Percentiles rank a stretch among this genome's conserved stretches.
These are phyloP conservation scores for Angophora floribunda DNA, from an alignment of 345 rosid genomes.

Conservation along the genomic window DNA sequence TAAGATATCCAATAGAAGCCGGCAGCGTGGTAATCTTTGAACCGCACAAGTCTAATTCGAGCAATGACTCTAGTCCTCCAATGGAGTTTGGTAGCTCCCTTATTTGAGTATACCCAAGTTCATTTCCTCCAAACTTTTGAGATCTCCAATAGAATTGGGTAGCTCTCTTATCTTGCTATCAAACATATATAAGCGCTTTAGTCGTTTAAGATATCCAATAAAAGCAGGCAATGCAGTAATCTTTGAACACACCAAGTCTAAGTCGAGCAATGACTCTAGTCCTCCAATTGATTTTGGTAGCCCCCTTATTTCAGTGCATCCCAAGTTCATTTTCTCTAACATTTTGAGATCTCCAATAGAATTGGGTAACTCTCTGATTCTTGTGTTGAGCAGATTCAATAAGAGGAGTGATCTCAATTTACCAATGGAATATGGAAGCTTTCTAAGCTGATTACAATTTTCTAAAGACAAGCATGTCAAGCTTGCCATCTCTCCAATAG, in stretches of 20 bases:
- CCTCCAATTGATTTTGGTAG: not conserved
- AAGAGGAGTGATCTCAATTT: not conserved
- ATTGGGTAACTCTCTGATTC: not conserved
- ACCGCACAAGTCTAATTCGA: fast-evolving
- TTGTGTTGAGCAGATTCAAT: not conserved
- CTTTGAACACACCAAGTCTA: not conserved
- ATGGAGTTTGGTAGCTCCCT: not conserved
- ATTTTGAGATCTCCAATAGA: not conserved
- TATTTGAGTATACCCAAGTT: not conserved
- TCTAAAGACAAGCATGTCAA: not conserved
- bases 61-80: not conserved
- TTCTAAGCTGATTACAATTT: not conserved
- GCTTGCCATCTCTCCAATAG: not conserved
- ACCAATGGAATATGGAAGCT: not conserved
- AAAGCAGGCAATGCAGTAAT: not conserved
- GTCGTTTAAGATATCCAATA: not conserved
- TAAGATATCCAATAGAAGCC: not conserved
- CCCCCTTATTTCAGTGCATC: not conserved
- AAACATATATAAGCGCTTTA: not conserved
- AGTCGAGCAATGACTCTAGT: not conserved
- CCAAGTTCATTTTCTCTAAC: not conserved
- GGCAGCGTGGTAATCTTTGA: not conserved
- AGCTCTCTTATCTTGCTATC: not conserved
- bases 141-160: not conserved
- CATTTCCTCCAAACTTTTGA: not conserved